Percentiles rank a stretch among this genome's conserved stretches.
These are phyloP conservation scores for Monilinia polystroma DNA, from an alignment of 2,329 filamentous ascomycete species.

Conservation along the genomic window DNA sequence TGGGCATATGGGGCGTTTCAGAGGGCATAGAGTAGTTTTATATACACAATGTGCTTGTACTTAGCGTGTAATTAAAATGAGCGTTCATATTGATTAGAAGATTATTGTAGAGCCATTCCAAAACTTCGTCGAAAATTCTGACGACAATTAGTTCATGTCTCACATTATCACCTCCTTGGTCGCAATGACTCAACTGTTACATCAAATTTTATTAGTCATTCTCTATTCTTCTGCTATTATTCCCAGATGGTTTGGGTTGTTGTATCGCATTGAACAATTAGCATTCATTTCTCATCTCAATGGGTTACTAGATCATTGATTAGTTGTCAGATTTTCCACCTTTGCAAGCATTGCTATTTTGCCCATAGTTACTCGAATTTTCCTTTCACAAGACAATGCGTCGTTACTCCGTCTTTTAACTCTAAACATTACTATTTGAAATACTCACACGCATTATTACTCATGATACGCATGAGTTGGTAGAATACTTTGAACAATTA, in stretches of 20 bases:
- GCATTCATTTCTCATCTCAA: no score
- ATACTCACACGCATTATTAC: no score
- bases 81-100: background rate
- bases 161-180: background rate
- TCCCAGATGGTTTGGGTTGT: no score
- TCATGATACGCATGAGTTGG: no score
- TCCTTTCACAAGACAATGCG: no score
- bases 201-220: background rate
- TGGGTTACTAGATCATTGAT: background rate
- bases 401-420: no score
- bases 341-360: no score
- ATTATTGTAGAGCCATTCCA: background rate
- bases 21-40: background rate
- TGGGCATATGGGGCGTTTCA: background rate
- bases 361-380: no score
- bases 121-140: background rate
- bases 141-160: background rate
- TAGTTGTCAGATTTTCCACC: background rate
- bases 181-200: background rate
- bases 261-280: no score
- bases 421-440: no score
- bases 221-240: no score
- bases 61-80: background rate
- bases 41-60: background rate
- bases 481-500: no score